Conservation (phyloP, 345 rosid species). For the Boechera divaricarpa region DNA sequence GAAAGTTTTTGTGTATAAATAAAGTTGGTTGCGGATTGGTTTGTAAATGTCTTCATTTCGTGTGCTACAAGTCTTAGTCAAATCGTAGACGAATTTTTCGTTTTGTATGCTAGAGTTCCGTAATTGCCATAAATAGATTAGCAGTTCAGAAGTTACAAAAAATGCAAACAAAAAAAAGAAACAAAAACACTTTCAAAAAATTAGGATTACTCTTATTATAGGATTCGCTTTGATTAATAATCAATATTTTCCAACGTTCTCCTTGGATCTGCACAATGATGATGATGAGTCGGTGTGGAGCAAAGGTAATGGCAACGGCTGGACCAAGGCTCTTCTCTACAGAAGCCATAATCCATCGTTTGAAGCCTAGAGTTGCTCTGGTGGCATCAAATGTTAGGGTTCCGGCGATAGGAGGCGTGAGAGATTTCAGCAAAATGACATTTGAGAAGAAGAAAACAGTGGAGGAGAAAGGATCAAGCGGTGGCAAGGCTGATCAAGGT, state of each 20-base stretch:
- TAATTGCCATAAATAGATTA: constrained; percentile 28
- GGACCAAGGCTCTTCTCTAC: constrained; percentile 15
- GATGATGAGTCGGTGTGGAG: constrained; percentile 36
- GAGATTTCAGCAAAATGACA: constrained; percentile 36
- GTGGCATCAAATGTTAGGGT: not conserved
- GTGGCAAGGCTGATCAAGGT: constrained; percentile 30
- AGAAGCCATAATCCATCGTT: not conserved
- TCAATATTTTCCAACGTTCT: not conserved
- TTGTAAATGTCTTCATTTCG: constrained; percentile 29
- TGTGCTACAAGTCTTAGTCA: constrained; percentile 37
- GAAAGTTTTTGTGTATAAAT: not conserved
- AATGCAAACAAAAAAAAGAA: not conserved
- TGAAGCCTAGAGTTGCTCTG: constrained; percentile 13
- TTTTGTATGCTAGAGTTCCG: constrained; percentile 26
- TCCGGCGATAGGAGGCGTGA: constrained; percentile 1
- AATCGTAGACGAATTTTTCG: constrained; percentile 24
- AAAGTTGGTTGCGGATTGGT: constrained; percentile 8
- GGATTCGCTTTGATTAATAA: not conserved
- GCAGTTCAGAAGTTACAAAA: constrained; percentile 1
- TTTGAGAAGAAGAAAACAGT: constrained; percentile 29
- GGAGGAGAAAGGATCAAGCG: constrained; percentile 17
- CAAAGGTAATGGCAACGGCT: constrained; percentile 9
- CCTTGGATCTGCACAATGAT: constrained; percentile 22
- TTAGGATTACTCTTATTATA: no score
- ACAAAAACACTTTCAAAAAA: not conserved